Base-by-base conservation (phyloP, 2,329 filamentous ascomycete species). In the Cladosporium velox region DNA sequence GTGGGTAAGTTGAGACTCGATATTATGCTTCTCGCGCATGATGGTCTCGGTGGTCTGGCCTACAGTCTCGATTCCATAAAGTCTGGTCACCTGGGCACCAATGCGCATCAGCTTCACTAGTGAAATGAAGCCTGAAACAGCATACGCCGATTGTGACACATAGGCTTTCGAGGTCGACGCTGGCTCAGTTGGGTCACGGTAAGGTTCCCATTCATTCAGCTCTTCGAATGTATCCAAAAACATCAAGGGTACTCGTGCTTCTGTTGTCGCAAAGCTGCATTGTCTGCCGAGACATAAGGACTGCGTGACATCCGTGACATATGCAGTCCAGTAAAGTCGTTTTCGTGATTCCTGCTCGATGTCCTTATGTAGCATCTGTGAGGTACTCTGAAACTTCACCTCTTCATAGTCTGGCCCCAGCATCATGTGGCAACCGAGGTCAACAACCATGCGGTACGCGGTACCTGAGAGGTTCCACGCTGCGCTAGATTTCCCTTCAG, bases 351-450 rank as follows among this genome's bases (percentile, higher is more conserved):
- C 55, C n/a, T 44, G 55, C 8, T 59, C 55, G 28, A 59, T 59
- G 4, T 59, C 55, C 12, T 54, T 54, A 14, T 54, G 51, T 10
- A 54, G 51, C 51, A 54, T 54, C 14, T 54, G 51, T 7, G 51
- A 7, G 51, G 26, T 54, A n/a, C 51, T 54, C 51, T 54, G 51
- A 6, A 54, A 54, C 7, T 26, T 54, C 28, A 59, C 55, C n/a
- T 59, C 55, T 14, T 38, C 38, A 35, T 59, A 35, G 55, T 35
- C 32, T 5, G 38, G 21, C 6, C 18, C 55, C 32, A 35, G 11
- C 38, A 44, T 59, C 55, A 59, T 35, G 24, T 59, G 55, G 55
- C 55, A 59, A 14, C 55, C 55, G n/a, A 59, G 32, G 15, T 59
- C 55, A 26, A 59, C 24, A 7, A 59, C 32, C 55, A 59, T 59